Base-by-base conservation (phyloP, 2,329 filamentous ascomycete species). In the Fusarium verticillioides region DNA sequence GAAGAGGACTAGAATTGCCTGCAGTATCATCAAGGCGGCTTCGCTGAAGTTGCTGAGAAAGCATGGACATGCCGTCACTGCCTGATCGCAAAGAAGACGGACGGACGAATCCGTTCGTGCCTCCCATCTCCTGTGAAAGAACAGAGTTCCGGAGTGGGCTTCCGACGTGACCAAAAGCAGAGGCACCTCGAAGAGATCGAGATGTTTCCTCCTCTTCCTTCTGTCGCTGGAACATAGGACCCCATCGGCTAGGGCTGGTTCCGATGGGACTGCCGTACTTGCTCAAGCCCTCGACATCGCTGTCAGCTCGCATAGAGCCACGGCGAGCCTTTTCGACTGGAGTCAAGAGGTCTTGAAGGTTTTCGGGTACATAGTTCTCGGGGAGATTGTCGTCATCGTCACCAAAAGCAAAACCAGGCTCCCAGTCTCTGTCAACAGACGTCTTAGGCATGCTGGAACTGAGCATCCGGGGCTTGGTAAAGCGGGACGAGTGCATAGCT, bases 361-460 rank as follows among this genome's bases (percentile, higher is more conserved):
- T 88, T 69, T 89, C 93, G 1, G 96, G 96, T 15, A 98, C 87
- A 77, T 96, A 94, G 53, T 83, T 84, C 60, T 83, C 82, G 32
- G 82, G 82, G 9, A 80, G 74, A 43, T 82, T 82, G 62, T 83
- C 82, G 44, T 97, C 95, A 78, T 97, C 95, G 81, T 97, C 94
- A 77, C 85, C 78, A 75, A 96, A 96, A 36, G 92, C 89, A 78
- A 97, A 96, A 63, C 89, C 87, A 63, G 86, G 81, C 54, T 91
- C 89, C 90, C 90, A 92, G 75, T 92, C 90, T 63, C 86, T 86
- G 73, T 92, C 89, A 32, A 89, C 91, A 82, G 79, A 91, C 82
- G 77, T 90, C 84, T 85, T 91, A 71, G 90, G 90, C 85, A 91
- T 78, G 88, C 93, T 88, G 87, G 93, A 81, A 88, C 92, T 86